Evolutionary conservation across 2,329 filamentous ascomycete genomes (phyloP).

Genomic region (Phoma sp.): DNA sequence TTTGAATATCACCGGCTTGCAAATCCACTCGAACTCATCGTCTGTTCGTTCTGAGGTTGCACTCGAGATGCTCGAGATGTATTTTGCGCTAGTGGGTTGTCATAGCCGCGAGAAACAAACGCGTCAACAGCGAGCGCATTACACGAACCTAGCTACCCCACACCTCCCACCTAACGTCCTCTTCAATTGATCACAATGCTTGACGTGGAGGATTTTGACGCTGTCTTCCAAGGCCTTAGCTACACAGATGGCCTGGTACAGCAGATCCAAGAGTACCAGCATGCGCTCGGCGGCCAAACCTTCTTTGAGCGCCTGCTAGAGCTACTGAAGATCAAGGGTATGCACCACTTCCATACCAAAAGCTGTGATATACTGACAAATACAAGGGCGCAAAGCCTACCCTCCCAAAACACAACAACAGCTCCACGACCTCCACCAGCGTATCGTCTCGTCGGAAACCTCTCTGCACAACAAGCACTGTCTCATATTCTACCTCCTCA

Average conservation of each 20-base stretch:
- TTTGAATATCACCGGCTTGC: too few species aligned
- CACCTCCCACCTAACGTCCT: not conserved
- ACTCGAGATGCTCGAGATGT: not conserved
- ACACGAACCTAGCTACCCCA: constrained; percentile 5
- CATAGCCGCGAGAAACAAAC: constrained; percentile 10
- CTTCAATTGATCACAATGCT: constrained; percentile 56
- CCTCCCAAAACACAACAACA: constrained; percentile 75
- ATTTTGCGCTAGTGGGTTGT: constrained; percentile 14
- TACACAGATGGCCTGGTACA: constrained; percentile 50
- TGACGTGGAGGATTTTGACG: constrained; percentile 71
- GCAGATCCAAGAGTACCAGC: constrained; percentile 71
- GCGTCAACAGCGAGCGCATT: constrained; percentile 12
- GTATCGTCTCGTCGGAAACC: constrained; percentile 70
- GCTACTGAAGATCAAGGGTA: constrained; percentile 75
- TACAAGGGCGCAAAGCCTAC: constrained; percentile 69
- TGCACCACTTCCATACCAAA: constrained; percentile 19
- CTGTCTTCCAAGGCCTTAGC: constrained; percentile 63
- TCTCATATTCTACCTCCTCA: constrained; percentile 82
- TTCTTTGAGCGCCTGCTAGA: constrained; percentile 82
- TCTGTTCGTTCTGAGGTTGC: too few species aligned
- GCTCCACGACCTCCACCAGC: constrained; percentile 73
- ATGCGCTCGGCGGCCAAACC: constrained; percentile 71
- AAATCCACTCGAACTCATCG: too few species aligned
- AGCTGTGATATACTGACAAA: constrained; percentile 4
- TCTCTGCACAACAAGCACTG: constrained; percentile 81